These are phyloP conservation scores for Rhizomucor miehei DNA, from an alignment of 371 early-diverging fungal genomes.

Conservation along the genomic window DNA sequence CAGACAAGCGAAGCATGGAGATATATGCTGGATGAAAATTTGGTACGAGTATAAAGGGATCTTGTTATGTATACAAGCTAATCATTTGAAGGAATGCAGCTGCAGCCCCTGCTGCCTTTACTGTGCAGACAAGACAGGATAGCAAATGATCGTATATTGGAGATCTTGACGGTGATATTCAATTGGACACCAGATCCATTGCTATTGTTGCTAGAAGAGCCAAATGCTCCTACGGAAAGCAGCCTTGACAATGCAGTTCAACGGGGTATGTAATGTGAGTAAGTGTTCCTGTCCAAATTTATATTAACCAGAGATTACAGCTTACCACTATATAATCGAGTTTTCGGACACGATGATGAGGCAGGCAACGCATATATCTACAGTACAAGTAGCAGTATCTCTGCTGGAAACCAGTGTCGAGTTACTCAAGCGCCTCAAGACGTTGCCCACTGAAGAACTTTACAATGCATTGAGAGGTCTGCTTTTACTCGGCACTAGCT, in stretches of 20 bases:
- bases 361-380: neutral
- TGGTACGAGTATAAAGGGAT: slow-evolving; percentile 16
- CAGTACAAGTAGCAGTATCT: slow-evolving; percentile 8
- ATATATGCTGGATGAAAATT: slow-evolving; percentile 19
- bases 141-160: slow-evolving; percentile 23
- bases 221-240: neutral
- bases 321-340: slow-evolving; percentile 5
- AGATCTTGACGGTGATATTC: slow-evolving; percentile 28
- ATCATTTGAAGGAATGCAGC: slow-evolving; percentile 7
- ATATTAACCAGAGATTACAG: neutral
- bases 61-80: neutral
- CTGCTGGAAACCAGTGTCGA: slow-evolving; percentile 3
- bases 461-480: too few relatives aligned
- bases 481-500: too few relatives aligned
- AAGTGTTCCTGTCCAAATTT: too few relatives aligned
- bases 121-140: slow-evolving; percentile 17
- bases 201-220: slow-evolving; percentile 7
- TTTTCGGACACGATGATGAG: slow-evolving; percentile 3
- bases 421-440: too few relatives aligned
- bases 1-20: slow-evolving; percentile 5
- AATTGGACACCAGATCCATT: slow-evolving; percentile 25
- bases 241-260: neutral
- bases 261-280: too few relatives aligned
- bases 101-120: slow-evolving; percentile 12
- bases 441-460: too few relatives aligned